Evolutionary conservation across 1,284 basidiomycete species (phyloP).

Genomic region (Leccinum colubrinum): DNA sequence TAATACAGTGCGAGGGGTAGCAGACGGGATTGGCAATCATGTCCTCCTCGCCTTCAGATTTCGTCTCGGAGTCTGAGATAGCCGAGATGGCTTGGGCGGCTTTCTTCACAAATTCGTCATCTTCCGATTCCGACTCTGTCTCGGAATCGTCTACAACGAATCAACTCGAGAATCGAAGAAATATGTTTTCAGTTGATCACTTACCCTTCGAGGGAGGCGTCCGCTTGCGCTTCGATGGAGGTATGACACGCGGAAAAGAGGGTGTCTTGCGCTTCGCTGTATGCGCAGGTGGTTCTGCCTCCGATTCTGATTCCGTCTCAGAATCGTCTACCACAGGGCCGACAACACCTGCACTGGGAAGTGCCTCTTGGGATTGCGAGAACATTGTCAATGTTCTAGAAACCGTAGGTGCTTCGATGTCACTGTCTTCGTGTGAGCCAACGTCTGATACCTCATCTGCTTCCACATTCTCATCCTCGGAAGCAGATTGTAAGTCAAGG

Average conservation of each 20-base stretch:
- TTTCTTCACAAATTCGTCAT: conserved; percentile 24
- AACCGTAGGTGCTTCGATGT: conserved; percentile 24
- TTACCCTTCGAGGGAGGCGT: conserved; percentile 10
- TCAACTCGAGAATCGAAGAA: neutral
- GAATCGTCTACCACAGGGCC: conserved; percentile 30
- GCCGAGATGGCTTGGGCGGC: conserved; percentile 4
- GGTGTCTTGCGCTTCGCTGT: conserved; percentile 27
- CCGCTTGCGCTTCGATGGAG: conserved; percentile 18
- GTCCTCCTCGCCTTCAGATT: conserved; percentile 46
- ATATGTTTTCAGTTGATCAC: neutral
- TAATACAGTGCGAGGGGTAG: too few relatives aligned
- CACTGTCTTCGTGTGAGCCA: conserved; percentile 13
- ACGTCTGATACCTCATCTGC: conserved; percentile 30
- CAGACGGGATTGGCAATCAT: conserved; percentile 18
- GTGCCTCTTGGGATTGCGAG: conserved; percentile 10
- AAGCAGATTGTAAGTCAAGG: conserved; percentile 45
- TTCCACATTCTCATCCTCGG: conserved; percentile 43
- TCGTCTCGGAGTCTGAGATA: conserved; percentile 38
- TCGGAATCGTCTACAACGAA: conserved; percentile 32
- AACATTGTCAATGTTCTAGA: conserved; percentile 27
- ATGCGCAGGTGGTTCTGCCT: conserved; percentile 15
- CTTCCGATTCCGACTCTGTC: conserved; percentile 45
- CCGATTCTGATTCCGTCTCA: conserved; percentile 46
- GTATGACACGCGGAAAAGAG: conserved; percentile 5
- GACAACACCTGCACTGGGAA: neutral